A percentile compares a stretch with the other conserved stretches of the same genome.
Conservation (phyloP, 2,329 filamentous ascomycete genomes). For the Exophiala alcalophila region DNA sequence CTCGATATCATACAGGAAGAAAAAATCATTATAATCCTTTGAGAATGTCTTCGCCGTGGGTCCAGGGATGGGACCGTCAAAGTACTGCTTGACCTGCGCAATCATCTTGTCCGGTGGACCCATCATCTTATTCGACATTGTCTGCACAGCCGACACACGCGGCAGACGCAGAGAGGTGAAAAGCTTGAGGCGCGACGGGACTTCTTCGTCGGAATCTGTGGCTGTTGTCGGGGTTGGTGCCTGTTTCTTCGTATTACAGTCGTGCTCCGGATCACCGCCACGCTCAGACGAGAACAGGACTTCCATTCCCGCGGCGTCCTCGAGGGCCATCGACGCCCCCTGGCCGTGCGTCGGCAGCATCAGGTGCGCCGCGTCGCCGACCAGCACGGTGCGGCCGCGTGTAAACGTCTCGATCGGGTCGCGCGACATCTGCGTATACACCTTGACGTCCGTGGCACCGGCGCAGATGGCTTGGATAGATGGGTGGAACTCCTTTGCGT, state of each 20-base stretch:
- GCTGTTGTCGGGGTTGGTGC: too few species aligned
- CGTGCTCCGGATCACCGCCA: too few species aligned
- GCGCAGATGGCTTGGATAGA: constrained; percentile 22
- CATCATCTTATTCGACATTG: constrained; percentile 25
- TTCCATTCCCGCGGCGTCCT: constrained; percentile 34
- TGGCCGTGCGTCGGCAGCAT: constrained; percentile 59
- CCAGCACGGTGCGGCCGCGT: constrained; percentile 53
- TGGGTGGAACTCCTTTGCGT: constrained; percentile 19
- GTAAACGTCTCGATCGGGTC: constrained; percentile 42
- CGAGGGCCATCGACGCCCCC: constrained; percentile 36
- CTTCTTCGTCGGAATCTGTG: constrained; percentile 1
- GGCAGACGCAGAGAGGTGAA: constrained; percentile 20
- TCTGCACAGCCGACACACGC: constrained; percentile 16
- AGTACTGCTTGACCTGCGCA: constrained; percentile 17
- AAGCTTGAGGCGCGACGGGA: constrained; percentile 5
- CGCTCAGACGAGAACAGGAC: too few species aligned
- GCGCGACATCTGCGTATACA: constrained; percentile 23
- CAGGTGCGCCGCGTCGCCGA: constrained; percentile 64
- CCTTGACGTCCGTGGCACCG: constrained; percentile 20
- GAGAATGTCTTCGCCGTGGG: constrained; percentile 18
- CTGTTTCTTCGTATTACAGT: too few species aligned
- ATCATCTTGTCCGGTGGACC: constrained; percentile 18
- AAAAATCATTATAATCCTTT: constrained; percentile 21
- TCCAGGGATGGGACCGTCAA: constrained; percentile 15
- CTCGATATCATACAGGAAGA: constrained; percentile 23